Conservation (phyloP, 768 basidiomycete species). For the Trametopsis cervina region DNA sequence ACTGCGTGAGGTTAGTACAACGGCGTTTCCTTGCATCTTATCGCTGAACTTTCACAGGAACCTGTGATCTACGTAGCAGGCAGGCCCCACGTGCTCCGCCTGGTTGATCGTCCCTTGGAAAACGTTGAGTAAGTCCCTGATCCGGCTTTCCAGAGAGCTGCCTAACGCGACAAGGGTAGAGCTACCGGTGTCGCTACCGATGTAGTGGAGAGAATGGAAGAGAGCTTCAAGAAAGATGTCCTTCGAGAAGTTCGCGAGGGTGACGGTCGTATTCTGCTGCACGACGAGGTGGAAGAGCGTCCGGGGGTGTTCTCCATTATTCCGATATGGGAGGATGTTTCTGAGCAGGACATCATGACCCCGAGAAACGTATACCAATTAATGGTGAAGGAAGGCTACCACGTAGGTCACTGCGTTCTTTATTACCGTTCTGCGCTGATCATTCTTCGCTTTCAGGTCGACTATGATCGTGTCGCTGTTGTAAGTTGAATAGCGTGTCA, state of each 20-base stretch:
- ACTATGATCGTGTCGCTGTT: slow-evolving; percentile 86
- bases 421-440: background rate
- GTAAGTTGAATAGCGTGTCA: slow-evolving; percentile 39
- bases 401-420: slow-evolving; percentile 32
- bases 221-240: slow-evolving; percentile 81
- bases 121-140: slow-evolving; percentile 76
- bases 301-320: slow-evolving; percentile 88
- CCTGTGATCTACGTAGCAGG: slow-evolving; percentile 89
- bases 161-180: slow-evolving; percentile 31
- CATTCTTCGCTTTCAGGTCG: slow-evolving; percentile 54
- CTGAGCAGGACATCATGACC: slow-evolving; percentile 78
- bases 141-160: background rate
- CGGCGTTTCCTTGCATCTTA: slow-evolving; percentile 1
- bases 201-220: slow-evolving; percentile 90
- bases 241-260: slow-evolving; percentile 69
- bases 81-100: slow-evolving; percentile 83
- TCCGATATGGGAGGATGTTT: slow-evolving; percentile 89
- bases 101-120: slow-evolving; percentile 81
- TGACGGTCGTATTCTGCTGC: slow-evolving; percentile 77
- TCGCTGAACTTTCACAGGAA: slow-evolving; percentile 43
- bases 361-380: slow-evolving; percentile 75
- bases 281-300: slow-evolving; percentile 92
- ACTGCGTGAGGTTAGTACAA: slow-evolving; percentile 65
- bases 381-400: slow-evolving; percentile 72
- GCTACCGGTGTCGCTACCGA: slow-evolving; percentile 90